phyloP scores from a whole-genome alignment of 1,284 basidiomycete genomes.

The Ustilago hordei region DNA sequence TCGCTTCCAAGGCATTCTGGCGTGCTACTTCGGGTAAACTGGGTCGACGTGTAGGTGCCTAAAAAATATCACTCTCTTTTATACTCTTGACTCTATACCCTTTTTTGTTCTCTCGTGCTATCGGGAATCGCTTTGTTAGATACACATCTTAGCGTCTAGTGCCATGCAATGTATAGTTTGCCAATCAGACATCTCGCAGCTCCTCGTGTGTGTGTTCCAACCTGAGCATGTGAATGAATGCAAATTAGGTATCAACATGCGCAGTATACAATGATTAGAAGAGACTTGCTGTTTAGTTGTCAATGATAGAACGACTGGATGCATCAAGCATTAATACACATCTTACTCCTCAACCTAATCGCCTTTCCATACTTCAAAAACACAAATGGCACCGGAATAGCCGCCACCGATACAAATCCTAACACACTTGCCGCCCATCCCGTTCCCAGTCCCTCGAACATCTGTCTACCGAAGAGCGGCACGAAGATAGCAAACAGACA shows the following conservation, averaged over 20 bases:
- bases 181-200: background rate
- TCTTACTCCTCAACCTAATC: conserved; percentile 39
- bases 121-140: background rate
- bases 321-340: conserved; percentile 39
- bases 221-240: background rate
- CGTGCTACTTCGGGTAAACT: conserved; percentile 51
- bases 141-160: background rate
- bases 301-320: background rate
- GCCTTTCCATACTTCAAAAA: conserved; percentile 42
- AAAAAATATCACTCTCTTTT: conserved; percentile 4
- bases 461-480: conserved; percentile 40
- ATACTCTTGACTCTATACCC: conserved; percentile 16
- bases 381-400: conserved; percentile 44
- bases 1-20: conserved; percentile 60
- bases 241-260: background rate
- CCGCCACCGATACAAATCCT: conserved; percentile 31
- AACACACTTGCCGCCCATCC: conserved; percentile 39
- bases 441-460: conserved; percentile 32
- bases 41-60: conserved; percentile 44
- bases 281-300: background rate
- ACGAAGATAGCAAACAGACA: conserved; percentile 52
- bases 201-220: background rate
- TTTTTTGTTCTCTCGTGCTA: background rate
- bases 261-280: conserved; percentile 10
- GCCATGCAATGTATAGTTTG: conserved; percentile 12